Percentiles rank a stretch among this genome's conserved stretches.
phyloP scores from a whole-genome alignment of 2,329 filamentous ascomycete genomes.

The Trichoderma semiorbis region DNA sequence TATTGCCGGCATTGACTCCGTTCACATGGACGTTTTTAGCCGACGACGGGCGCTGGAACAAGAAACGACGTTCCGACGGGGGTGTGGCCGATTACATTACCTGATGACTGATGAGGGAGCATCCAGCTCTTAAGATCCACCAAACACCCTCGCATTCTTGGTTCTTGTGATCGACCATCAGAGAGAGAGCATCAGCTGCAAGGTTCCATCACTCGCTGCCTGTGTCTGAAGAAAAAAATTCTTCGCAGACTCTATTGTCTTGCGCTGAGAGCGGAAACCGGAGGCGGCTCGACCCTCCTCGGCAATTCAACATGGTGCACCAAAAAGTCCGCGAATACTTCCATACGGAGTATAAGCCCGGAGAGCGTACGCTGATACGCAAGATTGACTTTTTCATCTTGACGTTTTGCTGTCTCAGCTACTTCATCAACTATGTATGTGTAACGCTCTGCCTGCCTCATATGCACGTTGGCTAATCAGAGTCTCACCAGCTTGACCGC shows the following conservation, averaged over 20 bases:
- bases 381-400: slow-evolving; percentile 65
- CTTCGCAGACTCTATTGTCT: background rate
- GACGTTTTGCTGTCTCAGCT: slow-evolving; percentile 59
- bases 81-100: background rate
- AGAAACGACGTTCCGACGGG: background rate
- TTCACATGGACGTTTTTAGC: background rate
- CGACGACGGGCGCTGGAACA: background rate
- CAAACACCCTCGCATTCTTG: background rate
- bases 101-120: background rate
- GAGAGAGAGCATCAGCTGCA: background rate
- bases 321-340: slow-evolving; percentile 33
- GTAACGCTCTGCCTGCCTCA: background rate
- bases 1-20: background rate
- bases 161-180: background rate
- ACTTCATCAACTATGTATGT: slow-evolving; percentile 52
- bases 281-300: background rate
- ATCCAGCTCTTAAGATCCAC: slow-evolving; percentile 8
- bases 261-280: background rate
- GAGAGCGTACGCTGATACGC: slow-evolving; percentile 45
- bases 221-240: background rate
- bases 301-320: slow-evolving; percentile 11
- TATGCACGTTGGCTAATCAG: background rate
- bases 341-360: slow-evolving; percentile 33
- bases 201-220: background rate
- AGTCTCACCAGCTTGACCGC: slow-evolving; percentile 33